Evolutionary conservation across 1,139 yeast genomes (phyloP).

Genomic region (Protomyces macrosporus): DNA sequence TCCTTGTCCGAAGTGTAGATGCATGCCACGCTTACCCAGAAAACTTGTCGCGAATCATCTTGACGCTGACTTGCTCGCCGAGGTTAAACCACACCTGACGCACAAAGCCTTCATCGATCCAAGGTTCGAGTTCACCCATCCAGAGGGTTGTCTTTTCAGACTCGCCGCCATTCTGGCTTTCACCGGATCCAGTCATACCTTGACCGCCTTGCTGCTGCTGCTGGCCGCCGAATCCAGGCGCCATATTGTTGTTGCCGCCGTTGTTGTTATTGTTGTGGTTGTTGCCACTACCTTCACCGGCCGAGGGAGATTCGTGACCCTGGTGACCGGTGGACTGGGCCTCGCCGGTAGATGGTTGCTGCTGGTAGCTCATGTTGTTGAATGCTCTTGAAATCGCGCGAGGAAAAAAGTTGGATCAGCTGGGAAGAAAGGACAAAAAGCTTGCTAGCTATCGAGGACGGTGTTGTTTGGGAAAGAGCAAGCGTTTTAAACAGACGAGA

Average conservation of each 20-base stretch:
- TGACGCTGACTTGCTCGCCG: conserved; percentile 53
- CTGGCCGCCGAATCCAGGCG: conserved; percentile 13
- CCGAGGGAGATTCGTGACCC: neutral
- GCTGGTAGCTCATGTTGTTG: conserved; percentile 20
- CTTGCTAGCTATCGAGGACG: no score
- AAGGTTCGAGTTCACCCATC: conserved; percentile 94
- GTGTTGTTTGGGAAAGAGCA: no score
- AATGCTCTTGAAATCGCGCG: conserved; percentile 19
- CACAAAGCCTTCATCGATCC: conserved; percentile 71
- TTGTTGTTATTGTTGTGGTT: conserved; percentile 18
- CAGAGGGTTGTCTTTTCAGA: conserved; percentile 22
- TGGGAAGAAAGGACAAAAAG: no score
- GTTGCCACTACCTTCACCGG: conserved; percentile 23
- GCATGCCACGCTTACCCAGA: conserved; percentile 33
- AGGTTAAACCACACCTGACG: conserved; percentile 59
- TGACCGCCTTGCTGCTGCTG: conserved; percentile 11
- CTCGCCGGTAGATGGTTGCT: conserved; percentile 14
- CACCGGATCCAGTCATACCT: neutral
- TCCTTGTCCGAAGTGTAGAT: neutral
- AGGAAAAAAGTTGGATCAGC: conserved; percentile 23
- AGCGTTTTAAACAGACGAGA: no score
- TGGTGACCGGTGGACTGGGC: conserved; percentile 28
- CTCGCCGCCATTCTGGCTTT: conserved; percentile 23
- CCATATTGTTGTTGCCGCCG: conserved; percentile 12
- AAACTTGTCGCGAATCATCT: conserved; percentile 54